Evolutionary conservation across 805 yeast species (phyloP).

Genomic region (Metschnikowia picachoensis): DNA sequence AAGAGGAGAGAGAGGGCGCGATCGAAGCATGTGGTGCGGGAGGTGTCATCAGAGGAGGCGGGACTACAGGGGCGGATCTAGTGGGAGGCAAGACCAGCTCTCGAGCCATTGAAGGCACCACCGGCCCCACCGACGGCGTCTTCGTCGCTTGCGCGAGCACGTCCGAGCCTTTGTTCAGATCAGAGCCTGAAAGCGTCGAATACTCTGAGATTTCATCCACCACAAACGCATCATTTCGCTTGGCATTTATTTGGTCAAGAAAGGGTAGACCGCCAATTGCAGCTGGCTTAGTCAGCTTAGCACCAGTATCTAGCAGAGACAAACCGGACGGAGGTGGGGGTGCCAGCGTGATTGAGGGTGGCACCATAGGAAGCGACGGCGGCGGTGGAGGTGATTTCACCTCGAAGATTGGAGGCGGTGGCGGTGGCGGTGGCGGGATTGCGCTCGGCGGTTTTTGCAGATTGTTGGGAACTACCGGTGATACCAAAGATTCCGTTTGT

Average conservation of each 20-base stretch:
- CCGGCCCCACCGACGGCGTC: conserved; percentile 3
- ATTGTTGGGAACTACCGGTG: not conserved
- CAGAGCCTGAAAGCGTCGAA: conserved; percentile 7
- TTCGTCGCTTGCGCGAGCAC: conserved; percentile 11
- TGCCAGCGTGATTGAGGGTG: not conserved
- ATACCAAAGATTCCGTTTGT: not conserved
- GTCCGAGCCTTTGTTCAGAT: conserved; percentile 13
- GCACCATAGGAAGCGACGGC: conserved; percentile 17
- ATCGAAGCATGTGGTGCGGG: conserved; percentile 16
- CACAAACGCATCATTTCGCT: conserved; percentile 44
- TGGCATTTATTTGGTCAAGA: conserved; percentile 46
- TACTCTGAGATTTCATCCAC: conserved; percentile 30
- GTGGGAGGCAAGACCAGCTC: conserved; percentile 26
- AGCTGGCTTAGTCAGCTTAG: conserved; percentile 20
- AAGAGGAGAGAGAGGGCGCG: conserved; percentile 6
- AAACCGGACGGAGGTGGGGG: conserved; percentile 21
- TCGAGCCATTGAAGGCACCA: conserved; percentile 46
- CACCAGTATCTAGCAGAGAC: conserved; percentile 12
- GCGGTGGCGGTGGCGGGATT: conserved; percentile 18
- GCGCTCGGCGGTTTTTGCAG: conserved; percentile 10
- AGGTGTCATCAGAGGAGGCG: conserved; percentile 20
- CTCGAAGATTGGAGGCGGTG: conserved; percentile 19
- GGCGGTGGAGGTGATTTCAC: conserved; percentile 13
- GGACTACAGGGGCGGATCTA: conserved; percentile 21
- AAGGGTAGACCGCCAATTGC: conserved; percentile 44